These are phyloP conservation scores for Moricandia moricandioides DNA, from an alignment of 345 rosid species.

Conservation along the genomic window DNA sequence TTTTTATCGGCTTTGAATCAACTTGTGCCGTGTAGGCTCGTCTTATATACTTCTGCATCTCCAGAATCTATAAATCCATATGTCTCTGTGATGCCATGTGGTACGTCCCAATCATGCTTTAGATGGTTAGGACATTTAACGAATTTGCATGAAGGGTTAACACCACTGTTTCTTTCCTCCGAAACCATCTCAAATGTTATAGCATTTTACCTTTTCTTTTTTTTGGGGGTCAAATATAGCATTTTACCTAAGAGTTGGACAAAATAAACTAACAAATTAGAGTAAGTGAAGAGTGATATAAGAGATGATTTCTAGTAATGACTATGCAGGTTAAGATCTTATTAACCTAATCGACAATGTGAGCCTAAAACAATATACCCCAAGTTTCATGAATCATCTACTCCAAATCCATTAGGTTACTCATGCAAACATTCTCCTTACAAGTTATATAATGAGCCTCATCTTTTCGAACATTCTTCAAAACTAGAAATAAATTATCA, in stretches of 20 bases:
- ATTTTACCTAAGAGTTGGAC: too few species aligned
- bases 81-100: too few species aligned
- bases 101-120: too few species aligned
- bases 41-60: background rate
- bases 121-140: too few species aligned
- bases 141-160: too few species aligned
- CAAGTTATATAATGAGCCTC: background rate
- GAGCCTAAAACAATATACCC: slow-evolving; percentile 3
- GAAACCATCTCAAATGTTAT: too few species aligned
- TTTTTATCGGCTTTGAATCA: background rate
- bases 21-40: background rate
- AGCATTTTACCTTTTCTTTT: too few species aligned
- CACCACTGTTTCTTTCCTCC: too few species aligned
- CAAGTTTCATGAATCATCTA: slow-evolving; percentile 28
- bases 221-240: too few species aligned
- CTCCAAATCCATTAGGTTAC: slow-evolving; percentile 22
- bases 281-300: too few species aligned
- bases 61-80: too few species aligned
- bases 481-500: background rate
- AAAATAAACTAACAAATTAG: too few species aligned
- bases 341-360: background rate
- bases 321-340: background rate
- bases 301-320: background rate
- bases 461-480: background rate
- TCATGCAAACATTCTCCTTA: slow-evolving; percentile 16